phyloP scores from a whole-genome alignment of 106 monocot species.

The Allium fistulosum region DNA sequence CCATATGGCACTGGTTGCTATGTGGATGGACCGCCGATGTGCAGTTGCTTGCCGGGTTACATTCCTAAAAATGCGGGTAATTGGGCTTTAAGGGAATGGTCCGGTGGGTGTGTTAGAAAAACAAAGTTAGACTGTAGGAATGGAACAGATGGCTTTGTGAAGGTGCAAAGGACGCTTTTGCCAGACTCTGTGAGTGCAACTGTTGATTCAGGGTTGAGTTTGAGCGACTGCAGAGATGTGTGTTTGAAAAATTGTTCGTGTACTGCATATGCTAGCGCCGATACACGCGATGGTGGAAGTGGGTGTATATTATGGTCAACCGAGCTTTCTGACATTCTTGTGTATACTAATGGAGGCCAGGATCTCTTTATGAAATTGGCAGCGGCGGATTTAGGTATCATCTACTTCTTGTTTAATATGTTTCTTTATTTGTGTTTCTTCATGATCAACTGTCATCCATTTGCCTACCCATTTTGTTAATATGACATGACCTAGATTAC shows the following conservation, averaged over 20 bases:
- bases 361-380: constrained; percentile 27
- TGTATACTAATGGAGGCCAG: constrained; percentile 7
- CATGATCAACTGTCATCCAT: not conserved
- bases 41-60: constrained; percentile 43
- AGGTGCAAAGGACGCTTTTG: constrained; percentile 15
- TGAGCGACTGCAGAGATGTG: constrained; percentile 15
- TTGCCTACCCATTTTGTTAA: not conserved
- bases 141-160: constrained; percentile 26
- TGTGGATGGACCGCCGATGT: constrained; percentile 12
- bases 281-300: constrained; percentile 4
- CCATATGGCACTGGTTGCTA: constrained; percentile 33
- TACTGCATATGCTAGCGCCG: constrained; percentile 19
- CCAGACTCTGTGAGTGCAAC: constrained; percentile 25
- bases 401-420: not conserved
- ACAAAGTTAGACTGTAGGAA: constrained; percentile 28
- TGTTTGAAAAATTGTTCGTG: constrained; percentile 50
- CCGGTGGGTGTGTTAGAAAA: constrained; percentile 32
- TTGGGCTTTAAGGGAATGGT: constrained; percentile 22
- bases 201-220: constrained; percentile 8
- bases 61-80: constrained; percentile 15
- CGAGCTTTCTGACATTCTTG: constrained; percentile 19
- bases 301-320: constrained; percentile 32
- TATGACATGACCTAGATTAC: not conserved
- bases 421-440: not conserved
- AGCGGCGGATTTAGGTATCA: constrained; percentile 23